A percentile compares a stretch with the other conserved stretches of the same genome.
These are phyloP conservation scores for Trametes cinnabarina DNA, from an alignment of 768 basidiomycete genomes.

Conservation along the genomic window DNA sequence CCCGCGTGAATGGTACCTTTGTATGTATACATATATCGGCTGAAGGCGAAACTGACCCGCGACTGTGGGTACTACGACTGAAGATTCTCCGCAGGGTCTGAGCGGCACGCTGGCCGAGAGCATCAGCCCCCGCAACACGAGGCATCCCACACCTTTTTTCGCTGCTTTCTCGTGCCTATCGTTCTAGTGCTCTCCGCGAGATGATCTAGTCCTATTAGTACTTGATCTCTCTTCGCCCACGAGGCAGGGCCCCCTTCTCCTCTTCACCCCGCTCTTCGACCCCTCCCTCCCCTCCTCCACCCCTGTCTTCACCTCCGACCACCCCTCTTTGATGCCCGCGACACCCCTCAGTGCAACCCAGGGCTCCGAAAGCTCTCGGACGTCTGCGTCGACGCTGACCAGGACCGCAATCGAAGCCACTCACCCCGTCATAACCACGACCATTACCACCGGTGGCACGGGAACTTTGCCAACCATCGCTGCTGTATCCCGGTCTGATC, in stretches of 20 bases:
- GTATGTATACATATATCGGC: slow-evolving; percentile 1
- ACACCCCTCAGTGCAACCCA: slow-evolving; percentile 8
- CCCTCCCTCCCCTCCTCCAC: background rate
- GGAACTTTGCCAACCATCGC: slow-evolving; percentile 2
- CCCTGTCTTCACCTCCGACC: background rate
- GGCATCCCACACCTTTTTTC: slow-evolving; percentile 1
- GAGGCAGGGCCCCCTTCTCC: background rate
- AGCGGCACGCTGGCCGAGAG: slow-evolving; percentile 8
- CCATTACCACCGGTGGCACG: slow-evolving; percentile 23
- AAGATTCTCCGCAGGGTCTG: slow-evolving; percentile 6
- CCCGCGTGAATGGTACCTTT: slow-evolving; percentile 5
- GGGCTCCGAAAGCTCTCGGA: background rate
- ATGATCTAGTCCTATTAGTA: background rate
- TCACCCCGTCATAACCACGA: slow-evolving; percentile 28
- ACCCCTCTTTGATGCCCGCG: slow-evolving; percentile 5
- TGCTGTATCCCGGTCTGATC: background rate
- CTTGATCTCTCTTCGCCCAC: background rate
- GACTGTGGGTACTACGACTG: background rate
- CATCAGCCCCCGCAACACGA: slow-evolving; percentile 15
- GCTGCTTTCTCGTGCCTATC: background rate
- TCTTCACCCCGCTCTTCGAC: slow-evolving; percentile 3
- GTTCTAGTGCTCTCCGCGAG: background rate
- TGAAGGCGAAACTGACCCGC: too few relatives aligned
- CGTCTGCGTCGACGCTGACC: background rate
- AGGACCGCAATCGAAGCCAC: slow-evolving; percentile 4